Percentiles rank a stretch among this genome's conserved stretches.
phyloP scores from a whole-genome alignment of 106 monocot species.

The Xerophyta viscosa region DNA sequence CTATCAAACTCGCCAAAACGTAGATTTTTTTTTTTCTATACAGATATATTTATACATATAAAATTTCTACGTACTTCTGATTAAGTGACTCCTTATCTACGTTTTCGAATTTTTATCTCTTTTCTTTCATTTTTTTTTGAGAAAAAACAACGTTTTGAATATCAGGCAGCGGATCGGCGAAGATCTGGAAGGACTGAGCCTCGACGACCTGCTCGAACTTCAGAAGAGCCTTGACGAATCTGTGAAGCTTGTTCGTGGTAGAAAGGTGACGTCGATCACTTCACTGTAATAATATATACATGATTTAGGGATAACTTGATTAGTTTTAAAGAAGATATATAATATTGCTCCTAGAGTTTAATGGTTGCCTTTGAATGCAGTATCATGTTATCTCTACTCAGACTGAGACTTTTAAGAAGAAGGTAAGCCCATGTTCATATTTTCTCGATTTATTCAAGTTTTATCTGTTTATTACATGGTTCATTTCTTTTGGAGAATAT shows the following conservation, averaged over 20 bases:
- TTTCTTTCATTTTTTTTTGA: background rate
- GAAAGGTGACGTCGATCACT: conserved; percentile 29
- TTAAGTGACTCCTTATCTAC: no score
- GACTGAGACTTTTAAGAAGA: conserved; percentile 71
- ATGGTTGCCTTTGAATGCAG: conserved; percentile 34
- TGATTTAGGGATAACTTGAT: no score
- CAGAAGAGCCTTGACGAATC: conserved; percentile 65
- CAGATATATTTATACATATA: no score
- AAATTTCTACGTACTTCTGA: no score
- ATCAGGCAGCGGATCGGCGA: conserved; percentile 53
- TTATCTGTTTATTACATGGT: no score
- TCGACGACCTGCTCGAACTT: conserved; percentile 70
- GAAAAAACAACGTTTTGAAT: background rate
- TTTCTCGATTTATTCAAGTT: no score
- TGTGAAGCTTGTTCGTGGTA: conserved; percentile 45
- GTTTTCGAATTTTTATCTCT: background rate
- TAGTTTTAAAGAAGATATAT: no score
- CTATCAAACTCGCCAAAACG: no score
- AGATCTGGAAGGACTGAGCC: conserved; percentile 50
- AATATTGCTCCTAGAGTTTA: background rate
- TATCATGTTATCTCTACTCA: conserved; percentile 66
- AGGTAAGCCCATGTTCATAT: background rate
- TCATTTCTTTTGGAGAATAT: no score
- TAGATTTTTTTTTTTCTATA: no score
- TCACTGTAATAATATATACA: background rate